phyloP scores from a whole-genome alignment of 768 basidiomycete species.

The Hypholoma fasciculare region DNA sequence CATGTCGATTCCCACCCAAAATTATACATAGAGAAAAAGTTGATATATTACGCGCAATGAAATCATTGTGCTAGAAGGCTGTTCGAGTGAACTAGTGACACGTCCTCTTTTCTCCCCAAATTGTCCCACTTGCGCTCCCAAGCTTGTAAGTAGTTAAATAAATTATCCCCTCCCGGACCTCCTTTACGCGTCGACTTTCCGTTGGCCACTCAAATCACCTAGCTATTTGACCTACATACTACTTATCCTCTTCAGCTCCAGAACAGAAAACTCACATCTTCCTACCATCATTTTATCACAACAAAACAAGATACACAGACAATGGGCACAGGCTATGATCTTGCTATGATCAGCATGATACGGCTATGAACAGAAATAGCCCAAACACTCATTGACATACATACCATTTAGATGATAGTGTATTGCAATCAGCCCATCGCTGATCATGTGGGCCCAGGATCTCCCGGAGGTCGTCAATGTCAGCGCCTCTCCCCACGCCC shows the following conservation, averaged over 20 bases:
- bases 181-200: no score
- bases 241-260: neutral
- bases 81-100: neutral
- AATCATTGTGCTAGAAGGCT: neutral
- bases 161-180: no score
- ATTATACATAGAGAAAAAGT: neutral
- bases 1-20: no score
- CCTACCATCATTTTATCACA: no score
- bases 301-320: no score
- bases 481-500: neutral
- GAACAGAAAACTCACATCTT: neutral
- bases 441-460: neutral
- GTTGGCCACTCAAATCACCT: neutral
- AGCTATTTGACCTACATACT: no score
- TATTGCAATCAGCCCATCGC: neutral
- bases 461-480: neutral
- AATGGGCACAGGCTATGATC: neutral
- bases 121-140: neutral
- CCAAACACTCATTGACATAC: no score
- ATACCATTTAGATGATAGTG: neutral
- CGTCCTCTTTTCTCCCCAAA: neutral
- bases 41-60: neutral
- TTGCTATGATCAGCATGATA: neutral
- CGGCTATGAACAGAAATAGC: neutral
- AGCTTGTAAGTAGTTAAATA: no score